Evolutionary conservation across 495 filamentous ascomycete species (phyloP), one percentile per base, ranked within the genome.

Genomic region (Cairneyella variabilis): DNA sequence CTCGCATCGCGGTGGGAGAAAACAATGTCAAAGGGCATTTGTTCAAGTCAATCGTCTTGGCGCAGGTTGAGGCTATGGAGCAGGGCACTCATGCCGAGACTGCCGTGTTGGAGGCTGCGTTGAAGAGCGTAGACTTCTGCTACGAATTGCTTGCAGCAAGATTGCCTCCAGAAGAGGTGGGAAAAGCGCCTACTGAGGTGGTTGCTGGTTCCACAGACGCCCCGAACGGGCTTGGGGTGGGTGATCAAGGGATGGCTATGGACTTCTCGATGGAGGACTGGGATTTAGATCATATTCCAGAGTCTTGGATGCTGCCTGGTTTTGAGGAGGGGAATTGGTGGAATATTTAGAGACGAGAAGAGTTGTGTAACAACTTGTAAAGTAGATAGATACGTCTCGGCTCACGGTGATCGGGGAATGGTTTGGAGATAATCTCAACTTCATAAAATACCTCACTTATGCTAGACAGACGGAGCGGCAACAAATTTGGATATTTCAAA

Each of bases 61-160:
- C 70, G 3, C 67, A 71, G 9, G 55, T 69, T 34, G 42, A 70
- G 60, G 18, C 56, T 63, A 9, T 66, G 64, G 56, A 59, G 57
- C 14, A 49, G 0, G 63, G 66, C 3, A 46, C 51, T 0, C 62
- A 70, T n/a, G 58, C 66, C 8, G 63, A 69, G 30, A 25, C 49
- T 6, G 27, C 34, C 8, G 59, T 76, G 9, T 0, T 71, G 1
- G 50, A 56, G 1, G 52, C 50, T 1, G 56, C 67, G 8, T 50
- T 26, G 3, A 63, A 66, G n/a, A 61, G 64, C 22, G 26, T 65
- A 2, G 28, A 16, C 14, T 11, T 28, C 3, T 63, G 60, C 41
- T 38, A 44, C 3, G 50, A 51, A 1, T n/a, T 59, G 3, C 28
- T 63, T 37, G 39, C 18, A 16, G 21, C 34, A 6, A 45, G 57